Conservation (phyloP, 2,329 filamentous ascomycete genomes). For the Periconia macrospinosa region DNA sequence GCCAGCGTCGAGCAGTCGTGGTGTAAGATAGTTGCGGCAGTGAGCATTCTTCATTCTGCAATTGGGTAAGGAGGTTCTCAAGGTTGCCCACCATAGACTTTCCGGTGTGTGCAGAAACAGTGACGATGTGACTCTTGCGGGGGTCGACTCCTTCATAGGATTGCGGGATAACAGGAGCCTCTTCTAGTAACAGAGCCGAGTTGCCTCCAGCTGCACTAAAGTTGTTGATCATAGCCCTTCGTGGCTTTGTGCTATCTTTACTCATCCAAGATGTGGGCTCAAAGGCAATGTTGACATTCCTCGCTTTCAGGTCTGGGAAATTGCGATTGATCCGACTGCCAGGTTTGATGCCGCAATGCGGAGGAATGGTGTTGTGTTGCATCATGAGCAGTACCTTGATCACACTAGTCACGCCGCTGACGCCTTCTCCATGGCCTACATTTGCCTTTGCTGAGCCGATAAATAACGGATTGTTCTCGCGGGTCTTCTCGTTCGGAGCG, state of each 20-base stretch:
- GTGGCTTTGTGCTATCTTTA: slow-evolving; percentile 15
- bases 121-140: neutral
- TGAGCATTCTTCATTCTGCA: neutral
- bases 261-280: slow-evolving; percentile 48
- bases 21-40: slow-evolving; percentile 25
- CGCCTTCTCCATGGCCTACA: slow-evolving; percentile 39
- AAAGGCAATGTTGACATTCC: slow-evolving; percentile 33
- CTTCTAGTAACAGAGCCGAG: slow-evolving; percentile 29
- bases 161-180: neutral
- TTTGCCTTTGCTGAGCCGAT: slow-evolving; percentile 38
- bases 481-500: slow-evolving; percentile 8
- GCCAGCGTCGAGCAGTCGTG: slow-evolving; percentile 25
- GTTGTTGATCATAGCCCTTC: slow-evolving; percentile 35
- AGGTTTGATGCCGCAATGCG: slow-evolving; percentile 55
- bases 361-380: slow-evolving; percentile 46
- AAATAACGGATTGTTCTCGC: slow-evolving; percentile 11
- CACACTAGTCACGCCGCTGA: slow-evolving; percentile 31
- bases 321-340: slow-evolving; percentile 26
- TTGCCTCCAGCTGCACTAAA: slow-evolving; percentile 45
- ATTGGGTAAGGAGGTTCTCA: slow-evolving; percentile 4
- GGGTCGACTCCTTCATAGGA: slow-evolving; percentile 10
- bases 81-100: slow-evolving; percentile 1
- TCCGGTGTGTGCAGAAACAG: slow-evolving; percentile 10
- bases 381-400: slow-evolving; percentile 39
- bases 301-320: slow-evolving; percentile 57